Evolutionary conservation across 768 basidiomycete genomes (phyloP).

Genomic region (Termitomyces sp.): DNA sequence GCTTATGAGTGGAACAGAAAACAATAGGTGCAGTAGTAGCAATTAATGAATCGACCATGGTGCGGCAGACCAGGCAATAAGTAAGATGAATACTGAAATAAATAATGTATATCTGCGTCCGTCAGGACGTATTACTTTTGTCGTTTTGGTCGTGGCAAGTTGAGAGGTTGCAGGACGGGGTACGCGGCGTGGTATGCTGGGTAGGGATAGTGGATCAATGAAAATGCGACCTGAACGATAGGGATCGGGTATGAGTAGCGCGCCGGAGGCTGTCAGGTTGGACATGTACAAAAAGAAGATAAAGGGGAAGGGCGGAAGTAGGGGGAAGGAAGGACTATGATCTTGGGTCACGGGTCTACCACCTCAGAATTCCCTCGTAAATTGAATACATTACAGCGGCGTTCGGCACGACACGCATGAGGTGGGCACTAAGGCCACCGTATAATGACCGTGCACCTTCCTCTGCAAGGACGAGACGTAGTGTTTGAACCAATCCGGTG

Average conservation of each 20-base stretch:
- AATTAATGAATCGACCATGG: conserved; percentile 2
- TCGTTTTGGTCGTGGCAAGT: not conserved
- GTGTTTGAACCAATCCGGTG: conserved; percentile 78
- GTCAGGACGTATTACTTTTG: not conserved
- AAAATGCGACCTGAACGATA: not conserved
- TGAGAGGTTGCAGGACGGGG: not conserved
- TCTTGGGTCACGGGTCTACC: conserved; percentile 24
- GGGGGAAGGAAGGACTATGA: no score
- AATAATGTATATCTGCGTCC: conserved; percentile 2
- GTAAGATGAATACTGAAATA: not conserved
- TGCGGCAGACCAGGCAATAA: conserved; percentile 1
- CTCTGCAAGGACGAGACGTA: conserved; percentile 81
- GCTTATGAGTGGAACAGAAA: not conserved
- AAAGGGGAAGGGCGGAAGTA: not conserved
- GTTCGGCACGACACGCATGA: conserved; percentile 96
- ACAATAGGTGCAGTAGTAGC: not conserved
- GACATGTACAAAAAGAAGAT: not conserved
- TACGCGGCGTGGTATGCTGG: not conserved
- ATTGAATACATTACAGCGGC: conserved; percentile 96
- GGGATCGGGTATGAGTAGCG: not conserved
- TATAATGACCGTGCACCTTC: conserved; percentile 87
- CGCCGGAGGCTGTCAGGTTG: not conserved
- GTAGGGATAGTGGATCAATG: not conserved
- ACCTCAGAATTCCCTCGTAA: conserved; percentile 80
- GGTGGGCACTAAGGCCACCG: conserved; percentile 88